Evolutionary conservation across 352 stramenopile species (phyloP), one percentile per base, ranked within the genome.

Genomic region (Phytophthora sp.): DNA sequence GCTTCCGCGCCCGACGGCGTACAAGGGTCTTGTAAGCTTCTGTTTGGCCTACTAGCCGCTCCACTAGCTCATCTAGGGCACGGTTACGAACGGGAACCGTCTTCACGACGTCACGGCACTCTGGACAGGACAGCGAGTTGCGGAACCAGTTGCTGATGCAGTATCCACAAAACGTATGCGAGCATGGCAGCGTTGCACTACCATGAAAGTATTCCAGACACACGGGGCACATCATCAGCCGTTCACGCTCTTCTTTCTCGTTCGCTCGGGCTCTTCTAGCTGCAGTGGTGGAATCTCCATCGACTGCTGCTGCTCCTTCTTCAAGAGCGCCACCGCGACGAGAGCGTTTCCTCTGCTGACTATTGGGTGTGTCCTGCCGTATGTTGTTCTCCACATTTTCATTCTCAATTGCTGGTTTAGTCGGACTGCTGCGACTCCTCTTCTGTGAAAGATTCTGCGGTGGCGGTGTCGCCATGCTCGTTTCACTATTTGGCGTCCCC

Each of bases 71-170:
- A 63, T 95, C 88, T 5, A 95, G 71, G 11, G 88, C 84, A 15
- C 88, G 84, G 41, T 93, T 95, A 24, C 84, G 88, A 33, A 95
- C 85, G 2, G 88, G 88, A 39, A 93, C 49, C 1, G 76, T 75
- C 56, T 80, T 80, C 35, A 95, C 85, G 41, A 73, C 46, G 2
- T 81, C 57, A 29, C 88, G 88, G 62, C 88, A 95, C 55, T 92
- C 79, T 26, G 88, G 88, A 33, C 88, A 95, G 15, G 84, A 90
- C 23, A 95, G 68, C 23, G 84, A 88, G 26, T 73, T 68, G 24
- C 84, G 81, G 67, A 95, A 91, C 88, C 88, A 95, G 45, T 78
- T 84, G 52, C 76, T 86, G 59, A 95, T 79, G 45, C 88, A 95
- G 51, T 79, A 61, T 20, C 86, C 82, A 39, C 88, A 95, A 61